Percentiles rank a stretch among this genome's conserved stretches.
Conservation (phyloP, 495 filamentous ascomycete species). For the Aspergillus nidulans region DNA sequence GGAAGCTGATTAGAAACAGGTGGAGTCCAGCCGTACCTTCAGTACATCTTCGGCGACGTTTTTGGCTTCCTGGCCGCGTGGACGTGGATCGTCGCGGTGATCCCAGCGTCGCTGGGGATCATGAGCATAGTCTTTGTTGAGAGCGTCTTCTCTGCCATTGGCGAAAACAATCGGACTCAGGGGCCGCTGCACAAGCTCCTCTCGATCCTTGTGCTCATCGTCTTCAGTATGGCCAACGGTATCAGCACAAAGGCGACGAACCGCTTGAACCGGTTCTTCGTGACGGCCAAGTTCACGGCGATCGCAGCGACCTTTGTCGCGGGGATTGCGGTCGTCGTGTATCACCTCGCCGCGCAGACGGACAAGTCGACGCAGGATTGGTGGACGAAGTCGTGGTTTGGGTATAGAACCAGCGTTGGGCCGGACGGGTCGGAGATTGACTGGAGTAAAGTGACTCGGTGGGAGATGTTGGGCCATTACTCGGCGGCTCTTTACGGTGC, state of each 20-base stretch:
- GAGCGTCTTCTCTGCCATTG: slow-evolving; percentile 17
- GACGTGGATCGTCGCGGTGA: slow-evolving; percentile 22
- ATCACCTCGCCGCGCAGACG: not conserved
- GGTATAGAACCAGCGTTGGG: slow-evolving; percentile 10
- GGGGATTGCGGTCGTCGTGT: slow-evolving; percentile 11
- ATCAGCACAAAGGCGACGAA: slow-evolving; percentile 21
- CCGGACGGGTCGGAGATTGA: slow-evolving; percentile 17
- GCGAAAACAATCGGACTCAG: slow-evolving; percentile 12
- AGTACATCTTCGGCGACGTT: slow-evolving; percentile 20
- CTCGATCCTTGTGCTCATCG: slow-evolving; percentile 13
- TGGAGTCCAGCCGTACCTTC: slow-evolving; percentile 19
- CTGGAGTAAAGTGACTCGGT: slow-evolving; percentile 12
- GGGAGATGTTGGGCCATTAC: slow-evolving; percentile 20
- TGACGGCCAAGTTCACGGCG: slow-evolving; percentile 17
- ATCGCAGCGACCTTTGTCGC: slow-evolving; percentile 12
- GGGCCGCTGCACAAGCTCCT: slow-evolving; percentile 12
- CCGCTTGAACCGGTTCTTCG: slow-evolving; percentile 18
- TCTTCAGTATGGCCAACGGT: slow-evolving; percentile 16
- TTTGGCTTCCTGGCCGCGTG: slow-evolving; percentile 20
- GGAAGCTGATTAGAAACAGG: not conserved
- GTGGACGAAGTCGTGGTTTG: slow-evolving; percentile 16
- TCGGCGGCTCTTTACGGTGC: slow-evolving; percentile 21
- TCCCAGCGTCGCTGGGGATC: slow-evolving; percentile 19
- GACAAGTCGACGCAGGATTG: slow-evolving; percentile 11
- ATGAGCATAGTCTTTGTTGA: slow-evolving; percentile 22